Conservation (phyloP, 371 early-diverging fungal genomes). For the Apophysomyces variabilis region DNA sequence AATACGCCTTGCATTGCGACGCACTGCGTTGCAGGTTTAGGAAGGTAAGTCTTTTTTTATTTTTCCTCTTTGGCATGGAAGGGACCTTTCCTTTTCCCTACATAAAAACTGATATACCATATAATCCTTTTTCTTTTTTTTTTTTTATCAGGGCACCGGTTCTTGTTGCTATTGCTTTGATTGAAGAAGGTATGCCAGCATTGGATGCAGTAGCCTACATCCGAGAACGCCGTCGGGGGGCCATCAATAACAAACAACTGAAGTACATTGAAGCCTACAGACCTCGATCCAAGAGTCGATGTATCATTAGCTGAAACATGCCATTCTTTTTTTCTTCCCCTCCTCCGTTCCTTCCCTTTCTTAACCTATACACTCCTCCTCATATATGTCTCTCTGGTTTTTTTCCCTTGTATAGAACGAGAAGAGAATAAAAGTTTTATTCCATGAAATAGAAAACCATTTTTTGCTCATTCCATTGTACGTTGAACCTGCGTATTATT, state of each 20-base stretch:
- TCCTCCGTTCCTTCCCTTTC: neutral
- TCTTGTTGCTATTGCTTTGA: slow-evolving; percentile 81
- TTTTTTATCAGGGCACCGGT: slow-evolving; percentile 65
- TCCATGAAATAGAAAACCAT: neutral
- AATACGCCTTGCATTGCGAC: slow-evolving; percentile 68
- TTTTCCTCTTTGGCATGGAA: neutral
- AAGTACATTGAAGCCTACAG: slow-evolving; percentile 77
- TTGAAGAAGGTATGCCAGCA: slow-evolving; percentile 84
- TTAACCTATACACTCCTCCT: too few relatives aligned
- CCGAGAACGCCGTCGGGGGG: slow-evolving; percentile 84
- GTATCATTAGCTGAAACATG: slow-evolving; percentile 36
- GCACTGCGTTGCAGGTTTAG: slow-evolving; percentile 90
- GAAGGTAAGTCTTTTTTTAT: slow-evolving; percentile 51
- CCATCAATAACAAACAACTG: slow-evolving; percentile 85
- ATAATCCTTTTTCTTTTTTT: neutral
- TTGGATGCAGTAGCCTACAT: slow-evolving; percentile 83
- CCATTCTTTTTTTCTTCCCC: neutral
- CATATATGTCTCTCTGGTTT: too few relatives aligned
- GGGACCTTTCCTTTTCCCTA: too few relatives aligned
- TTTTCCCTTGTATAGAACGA: too few relatives aligned
- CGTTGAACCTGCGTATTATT: neutral
- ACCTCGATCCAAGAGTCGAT: slow-evolving; percentile 54
- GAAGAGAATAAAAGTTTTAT: neutral
- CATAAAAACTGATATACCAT: too few relatives aligned
- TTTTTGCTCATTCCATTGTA: neutral